phyloP scores from a whole-genome alignment of 75 land plant genomes.

The Ceratopteris richardii region DNA sequence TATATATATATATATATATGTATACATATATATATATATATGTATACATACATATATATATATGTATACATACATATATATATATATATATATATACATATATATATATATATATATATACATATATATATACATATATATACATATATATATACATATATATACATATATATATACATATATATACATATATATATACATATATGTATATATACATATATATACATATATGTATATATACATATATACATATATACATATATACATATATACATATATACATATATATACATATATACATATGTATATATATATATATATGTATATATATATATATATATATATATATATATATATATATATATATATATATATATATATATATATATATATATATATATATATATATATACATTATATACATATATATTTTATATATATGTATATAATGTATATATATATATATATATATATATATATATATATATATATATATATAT shows the following conservation, averaged over 20 bases:
- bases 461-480: neutral
- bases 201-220: too few relatives aligned
- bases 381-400: neutral
- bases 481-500: neutral
- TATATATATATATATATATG: neutral
- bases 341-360: too few relatives aligned
- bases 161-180: neutral
- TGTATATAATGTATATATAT: too few relatives aligned
- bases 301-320: too few relatives aligned
- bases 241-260: neutral
- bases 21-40: neutral
- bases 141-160: neutral
- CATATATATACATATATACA: neutral
- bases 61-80: neutral
- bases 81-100: constrained; percentile 4
- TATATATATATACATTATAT: too few relatives aligned
- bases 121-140: neutral
- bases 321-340: too few relatives aligned
- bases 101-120: neutral
- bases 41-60: neutral
- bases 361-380: too few relatives aligned
- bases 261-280: neutral
- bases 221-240: neutral
- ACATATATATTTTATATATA: too few relatives aligned
- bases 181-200: neutral